Base-by-base conservation (phyloP, 441 rosid genomes). In the Populus hybrid region DNA sequence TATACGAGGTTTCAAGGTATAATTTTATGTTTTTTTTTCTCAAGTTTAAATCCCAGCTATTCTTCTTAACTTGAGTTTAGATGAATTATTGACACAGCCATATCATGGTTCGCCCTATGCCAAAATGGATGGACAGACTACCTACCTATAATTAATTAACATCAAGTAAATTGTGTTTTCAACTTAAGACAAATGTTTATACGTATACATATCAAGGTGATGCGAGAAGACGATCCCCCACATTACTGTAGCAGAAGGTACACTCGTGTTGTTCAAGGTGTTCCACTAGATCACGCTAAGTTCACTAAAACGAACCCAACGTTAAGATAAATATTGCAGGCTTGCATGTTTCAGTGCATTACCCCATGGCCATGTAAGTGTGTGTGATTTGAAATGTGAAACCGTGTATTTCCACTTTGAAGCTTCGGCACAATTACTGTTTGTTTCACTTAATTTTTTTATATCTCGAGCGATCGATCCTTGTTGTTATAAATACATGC, bases 251-350 rank as follows among this genome's bases (percentile, higher is more conserved):
- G 45, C 66, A 26, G 14, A 63, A 72, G 80, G 69, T 36, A 69
- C 69, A 24, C 16, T 70, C 63, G 83, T 75, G 85, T 76, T 77
- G 50, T 83, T 83, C 89, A 73, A 86, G 76, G 87, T 90, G 90
- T 76, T 84, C 91, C 91, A 88, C 87, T 84, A 82, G 11, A 76
- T 74, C 86, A 83, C 82, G 36, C 36, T 68, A 73, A 68, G 24
- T 68, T 24, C 14, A 61, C 76, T 64, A 33, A 65, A 77, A 76
- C 28, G 69, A 73, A 33, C 16, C 9, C n/a, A 23, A 28, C 8
- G 2, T 23, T 73, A 14, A 36, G 40, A 36, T 36, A 36, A 38
- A 38, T 7, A 33, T 33, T 1, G 42, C 56, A 45, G 56, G 72
- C 67, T 53, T 63, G 26, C 64, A 29, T 72, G 74, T 29, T 40